Conservation (phyloP, 192 early-diverging fungal species). For the Paraglomus occultum region DNA sequence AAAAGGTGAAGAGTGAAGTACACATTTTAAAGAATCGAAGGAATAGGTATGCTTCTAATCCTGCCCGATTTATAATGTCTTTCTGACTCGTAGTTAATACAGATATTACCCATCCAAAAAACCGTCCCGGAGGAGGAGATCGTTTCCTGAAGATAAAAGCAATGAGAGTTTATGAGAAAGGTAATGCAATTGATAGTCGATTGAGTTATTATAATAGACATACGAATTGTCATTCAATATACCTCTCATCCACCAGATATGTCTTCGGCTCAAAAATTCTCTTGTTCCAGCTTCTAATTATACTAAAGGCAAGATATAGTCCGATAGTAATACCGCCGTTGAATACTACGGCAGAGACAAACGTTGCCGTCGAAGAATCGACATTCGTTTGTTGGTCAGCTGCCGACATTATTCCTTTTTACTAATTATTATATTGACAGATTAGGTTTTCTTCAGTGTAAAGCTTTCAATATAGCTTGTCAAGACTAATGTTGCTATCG, state of each 20-base stretch:
- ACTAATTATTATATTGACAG: too few relatives aligned
- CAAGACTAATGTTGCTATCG: too few relatives aligned
- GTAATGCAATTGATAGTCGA: not conserved
- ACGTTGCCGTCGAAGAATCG: constrained; percentile 58
- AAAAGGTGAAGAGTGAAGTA: constrained; percentile 56
- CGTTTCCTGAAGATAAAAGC: constrained; percentile 38
- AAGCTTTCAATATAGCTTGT: too few relatives aligned
- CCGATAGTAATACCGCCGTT: constrained; percentile 54
- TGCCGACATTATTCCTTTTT: not conserved
- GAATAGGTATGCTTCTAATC: constrained; percentile 79
- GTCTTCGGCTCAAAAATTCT: constrained; percentile 73
- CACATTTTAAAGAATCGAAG: constrained; percentile 68
- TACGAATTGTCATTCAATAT: constrained; percentile 1
- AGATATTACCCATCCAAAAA: constrained; percentile 60
- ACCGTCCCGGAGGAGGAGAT: constrained; percentile 50
- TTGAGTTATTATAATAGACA: not conserved
- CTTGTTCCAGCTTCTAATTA: constrained; percentile 62
- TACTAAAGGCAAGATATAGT: constrained; percentile 58
- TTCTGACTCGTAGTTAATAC: constrained; percentile 53
- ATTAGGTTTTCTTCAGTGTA: too few relatives aligned
- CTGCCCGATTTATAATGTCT: constrained; percentile 53
- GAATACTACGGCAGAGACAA: constrained; percentile 67
- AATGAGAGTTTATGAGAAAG: not conserved
- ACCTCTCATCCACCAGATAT: constrained; percentile 59
- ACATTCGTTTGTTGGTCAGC: not conserved